These are phyloP conservation scores for Rhizophagus prolifer DNA, from an alignment of 192 early-diverging fungal genomes.

Conservation along the genomic window DNA sequence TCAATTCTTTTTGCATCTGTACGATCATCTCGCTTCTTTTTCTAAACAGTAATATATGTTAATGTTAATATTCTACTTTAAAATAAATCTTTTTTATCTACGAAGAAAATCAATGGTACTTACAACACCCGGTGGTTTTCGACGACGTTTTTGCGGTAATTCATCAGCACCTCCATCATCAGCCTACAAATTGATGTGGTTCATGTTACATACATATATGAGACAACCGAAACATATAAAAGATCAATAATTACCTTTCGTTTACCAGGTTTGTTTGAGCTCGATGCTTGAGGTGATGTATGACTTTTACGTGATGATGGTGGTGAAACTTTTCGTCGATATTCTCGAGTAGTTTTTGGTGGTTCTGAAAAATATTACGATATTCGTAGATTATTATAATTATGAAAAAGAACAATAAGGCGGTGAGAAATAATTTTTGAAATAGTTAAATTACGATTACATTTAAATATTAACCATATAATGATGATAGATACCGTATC, in stretches of 20 bases:
- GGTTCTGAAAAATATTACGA: neutral
- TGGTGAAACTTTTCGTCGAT: constrained; percentile 4
- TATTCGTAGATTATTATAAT: neutral
- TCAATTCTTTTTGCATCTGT: constrained; percentile 29
- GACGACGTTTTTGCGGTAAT: constrained; percentile 10
- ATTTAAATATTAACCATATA: neutral
- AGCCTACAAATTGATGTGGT: neutral
- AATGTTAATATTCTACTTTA: neutral
- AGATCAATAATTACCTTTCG: constrained; percentile 10
- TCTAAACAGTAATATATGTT: neutral
- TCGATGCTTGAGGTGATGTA: constrained; percentile 4
- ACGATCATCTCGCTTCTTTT: constrained; percentile 32
- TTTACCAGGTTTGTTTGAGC: constrained; percentile 5
- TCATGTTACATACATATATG: neutral
- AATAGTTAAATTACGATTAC: neutral
- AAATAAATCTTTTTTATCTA: neutral
- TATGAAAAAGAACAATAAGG: neutral
- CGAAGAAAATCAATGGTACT: no score
- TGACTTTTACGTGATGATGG: constrained; percentile 9
- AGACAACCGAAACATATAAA: neutral
- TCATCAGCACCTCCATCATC: constrained; percentile 18
- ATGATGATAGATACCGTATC: constrained; percentile 23
- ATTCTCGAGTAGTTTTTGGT: neutral
- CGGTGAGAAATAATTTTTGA: no score
- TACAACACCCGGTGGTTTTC: constrained; percentile 19